Conservation (phyloP, 345 rosid genomes). For the Eucalyptus curtisii region DNA sequence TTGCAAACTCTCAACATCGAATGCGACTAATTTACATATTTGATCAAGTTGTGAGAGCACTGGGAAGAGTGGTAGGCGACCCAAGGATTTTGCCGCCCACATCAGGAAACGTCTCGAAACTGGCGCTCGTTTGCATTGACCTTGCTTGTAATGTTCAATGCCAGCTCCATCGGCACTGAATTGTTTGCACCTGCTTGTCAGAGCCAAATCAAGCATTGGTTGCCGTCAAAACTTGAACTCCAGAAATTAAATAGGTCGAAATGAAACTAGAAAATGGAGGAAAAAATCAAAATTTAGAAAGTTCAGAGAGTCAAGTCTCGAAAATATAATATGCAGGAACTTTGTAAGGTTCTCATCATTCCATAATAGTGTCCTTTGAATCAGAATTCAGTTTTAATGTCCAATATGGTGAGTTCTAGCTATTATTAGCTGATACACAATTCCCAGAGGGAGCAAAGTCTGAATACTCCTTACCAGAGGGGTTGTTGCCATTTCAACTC, state of each 20-base stretch:
- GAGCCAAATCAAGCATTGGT: too few species aligned
- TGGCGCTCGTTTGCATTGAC: slow-evolving; percentile 26
- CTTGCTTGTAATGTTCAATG: slow-evolving; percentile 48
- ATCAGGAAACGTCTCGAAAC: too few species aligned
- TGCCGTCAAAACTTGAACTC: too few species aligned
- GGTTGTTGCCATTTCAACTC: fast-evolving
- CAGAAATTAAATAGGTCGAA: too few species aligned
- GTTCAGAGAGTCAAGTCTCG: not conserved
- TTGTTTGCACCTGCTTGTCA: slow-evolving; percentile 39
- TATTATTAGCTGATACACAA: not conserved
- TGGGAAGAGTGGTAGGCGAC: fast-evolving
- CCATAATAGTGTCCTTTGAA: too few species aligned
- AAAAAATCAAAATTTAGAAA: not conserved
- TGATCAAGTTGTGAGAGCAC: too few species aligned
- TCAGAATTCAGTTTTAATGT: too few species aligned
- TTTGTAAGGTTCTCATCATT: too few species aligned
- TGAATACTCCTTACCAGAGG: fast-evolving
- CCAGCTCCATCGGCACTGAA: slow-evolving; percentile 50
- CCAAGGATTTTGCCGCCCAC: too few species aligned
- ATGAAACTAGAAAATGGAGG: not conserved
- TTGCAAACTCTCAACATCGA: too few species aligned
- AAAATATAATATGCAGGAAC: too few species aligned
- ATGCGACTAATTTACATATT: too few species aligned
- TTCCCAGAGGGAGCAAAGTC: fast-evolving
- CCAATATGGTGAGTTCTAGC: not conserved